phyloP scores from a whole-genome alignment of 2,329 filamentous ascomycete genomes.

The Herpomyces periplanetae region DNA sequence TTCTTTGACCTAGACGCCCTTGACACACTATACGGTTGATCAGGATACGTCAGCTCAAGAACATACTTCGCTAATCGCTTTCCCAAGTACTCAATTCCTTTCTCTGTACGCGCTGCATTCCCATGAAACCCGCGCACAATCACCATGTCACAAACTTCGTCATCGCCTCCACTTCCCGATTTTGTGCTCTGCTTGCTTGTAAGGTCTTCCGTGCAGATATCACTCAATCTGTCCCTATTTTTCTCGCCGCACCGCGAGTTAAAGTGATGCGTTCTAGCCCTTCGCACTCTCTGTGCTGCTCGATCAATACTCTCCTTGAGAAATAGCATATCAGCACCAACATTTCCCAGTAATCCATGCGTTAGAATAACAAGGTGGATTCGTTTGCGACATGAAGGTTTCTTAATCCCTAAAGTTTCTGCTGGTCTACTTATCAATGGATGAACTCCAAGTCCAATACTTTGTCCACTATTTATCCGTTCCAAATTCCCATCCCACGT shows the following conservation, averaged over 20 bases:
- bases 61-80: conserved; percentile 77
- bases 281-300: conserved; percentile 10
- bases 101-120: conserved; percentile 64
- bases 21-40: conserved; percentile 45
- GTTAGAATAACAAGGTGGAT: conserved; percentile 71
- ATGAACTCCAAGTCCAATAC: conserved; percentile 2
- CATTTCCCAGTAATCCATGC: conserved; percentile 76
- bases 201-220: conserved; percentile 4
- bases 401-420: conserved; percentile 4
- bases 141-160: conserved; percentile 39
- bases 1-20: conserved; percentile 15
- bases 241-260: not conserved
- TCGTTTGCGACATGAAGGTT: conserved; percentile 2
- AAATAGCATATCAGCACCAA: conserved; percentile 82
- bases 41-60: conserved; percentile 57
- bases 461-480: conserved; percentile 2
- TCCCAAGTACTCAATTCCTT: conserved; percentile 80
- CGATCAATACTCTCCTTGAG: conserved; percentile 86
- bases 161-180: conserved; percentile 10
- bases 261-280: conserved; percentile 6
- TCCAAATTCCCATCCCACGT: conserved; percentile 10
- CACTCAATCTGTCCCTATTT: conserved; percentile 3
- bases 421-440: conserved; percentile 4
- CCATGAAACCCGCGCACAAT: conserved; percentile 63
- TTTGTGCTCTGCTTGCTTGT: conserved; percentile 5